Conservation (phyloP, 164 flowering plant genomes). For the Taxillus chinensis region DNA sequence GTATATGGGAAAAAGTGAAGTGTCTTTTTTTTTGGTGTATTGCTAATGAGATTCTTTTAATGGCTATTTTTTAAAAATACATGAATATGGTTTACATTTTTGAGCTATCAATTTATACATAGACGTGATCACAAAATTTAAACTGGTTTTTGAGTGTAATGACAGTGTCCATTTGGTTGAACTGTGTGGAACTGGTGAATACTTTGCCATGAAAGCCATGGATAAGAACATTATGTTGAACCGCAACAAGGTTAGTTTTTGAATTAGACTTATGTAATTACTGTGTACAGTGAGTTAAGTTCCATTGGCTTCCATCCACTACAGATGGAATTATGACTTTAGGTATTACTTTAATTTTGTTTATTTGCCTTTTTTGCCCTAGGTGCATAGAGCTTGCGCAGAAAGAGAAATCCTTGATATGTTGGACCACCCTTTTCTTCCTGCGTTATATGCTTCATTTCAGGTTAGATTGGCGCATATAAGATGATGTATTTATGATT, state of each 20-base stretch:
- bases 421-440: conserved; percentile 98
- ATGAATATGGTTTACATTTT: too few species aligned
- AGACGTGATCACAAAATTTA: not conserved
- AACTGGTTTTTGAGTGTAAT: conserved; percentile 7
- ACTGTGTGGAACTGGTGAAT: conserved; percentile 65
- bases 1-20: too few species aligned
- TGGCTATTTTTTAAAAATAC: too few species aligned
- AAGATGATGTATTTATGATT: not conserved
- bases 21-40: too few species aligned
- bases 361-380: conserved; percentile 12
- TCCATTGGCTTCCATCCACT: not conserved
- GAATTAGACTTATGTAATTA: not conserved
- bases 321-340: too few species aligned
- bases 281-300: not conserved
- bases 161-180: conserved; percentile 95
- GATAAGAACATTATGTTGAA: conserved; percentile 89
- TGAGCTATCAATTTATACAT: too few species aligned
- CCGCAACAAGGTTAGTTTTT: conserved; percentile 67
- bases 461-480: conserved; percentile 43
- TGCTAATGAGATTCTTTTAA: too few species aligned
- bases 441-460: conserved; percentile 95
- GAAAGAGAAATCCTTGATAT: conserved; percentile 94
- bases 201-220: conserved; percentile 99
- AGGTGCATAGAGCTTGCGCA: conserved; percentile 99
- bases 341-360: too few species aligned